phyloP scores from a whole-genome alignment of 306 rosid species.

The Hippophae gyantsensis region DNA sequence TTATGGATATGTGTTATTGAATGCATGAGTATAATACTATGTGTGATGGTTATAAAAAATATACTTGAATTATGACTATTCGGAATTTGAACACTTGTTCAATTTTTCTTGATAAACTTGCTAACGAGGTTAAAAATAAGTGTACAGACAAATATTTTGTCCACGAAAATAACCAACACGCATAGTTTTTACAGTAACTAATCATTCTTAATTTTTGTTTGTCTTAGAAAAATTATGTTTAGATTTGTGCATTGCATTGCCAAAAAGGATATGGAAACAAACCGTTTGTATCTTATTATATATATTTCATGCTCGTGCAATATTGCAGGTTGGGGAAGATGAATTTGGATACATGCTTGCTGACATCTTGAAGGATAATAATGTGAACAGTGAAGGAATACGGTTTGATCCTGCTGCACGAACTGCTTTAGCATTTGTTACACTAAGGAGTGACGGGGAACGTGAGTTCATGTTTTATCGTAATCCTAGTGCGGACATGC shows the following conservation, averaged over 20 bases:
- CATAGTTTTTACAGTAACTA: too few species aligned
- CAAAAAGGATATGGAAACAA: neutral
- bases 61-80: too few species aligned
- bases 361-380: conserved; percentile 74
- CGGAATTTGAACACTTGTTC: too few species aligned
- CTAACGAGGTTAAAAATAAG: too few species aligned
- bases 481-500: conserved; percentile 97
- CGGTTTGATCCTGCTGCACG: conserved; percentile 90
- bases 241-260: neutral
- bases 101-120: too few species aligned
- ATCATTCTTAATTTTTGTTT: too few species aligned
- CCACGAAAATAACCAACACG: too few species aligned
- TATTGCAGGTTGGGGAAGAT: conserved; percentile 84
- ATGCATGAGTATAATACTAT: too few species aligned
- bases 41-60: too few species aligned
- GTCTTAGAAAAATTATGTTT: neutral
- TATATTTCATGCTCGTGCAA: conserved; percentile 8
- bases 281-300: neutral
- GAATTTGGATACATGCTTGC: conserved; percentile 98
- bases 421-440: conserved; percentile 96
- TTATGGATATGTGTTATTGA: too few species aligned
- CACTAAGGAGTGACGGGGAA: conserved; percentile 76
- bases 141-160: too few species aligned
- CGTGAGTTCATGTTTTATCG: conserved; percentile 99
- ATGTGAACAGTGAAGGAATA: conserved; percentile 74